phyloP scores from a whole-genome alignment of 441 rosid genomes.

The Eruca vesicaria region DNA sequence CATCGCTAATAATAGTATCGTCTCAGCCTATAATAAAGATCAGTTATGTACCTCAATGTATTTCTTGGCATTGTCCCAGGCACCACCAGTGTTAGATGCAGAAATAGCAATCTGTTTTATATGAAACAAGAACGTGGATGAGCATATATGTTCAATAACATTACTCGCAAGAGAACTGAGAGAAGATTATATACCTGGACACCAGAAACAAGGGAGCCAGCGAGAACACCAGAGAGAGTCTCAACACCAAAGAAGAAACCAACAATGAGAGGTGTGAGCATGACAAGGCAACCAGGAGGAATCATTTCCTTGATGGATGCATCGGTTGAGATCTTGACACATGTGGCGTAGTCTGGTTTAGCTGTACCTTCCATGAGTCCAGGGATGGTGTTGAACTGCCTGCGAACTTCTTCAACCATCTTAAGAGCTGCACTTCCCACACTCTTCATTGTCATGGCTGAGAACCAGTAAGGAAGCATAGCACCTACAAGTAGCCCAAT shows the following conservation, averaged over 20 bases:
- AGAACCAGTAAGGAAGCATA: no score
- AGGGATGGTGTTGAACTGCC: slow-evolving; percentile 71
- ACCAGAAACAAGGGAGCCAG: slow-evolving; percentile 72
- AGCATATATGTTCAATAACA: not conserved
- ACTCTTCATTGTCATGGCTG: no score
- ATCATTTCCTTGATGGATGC: slow-evolving; percentile 70
- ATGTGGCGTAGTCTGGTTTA: no score
- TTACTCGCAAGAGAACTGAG: not conserved
- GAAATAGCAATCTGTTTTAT: slow-evolving; percentile 63
- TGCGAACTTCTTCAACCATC: slow-evolving; percentile 78
- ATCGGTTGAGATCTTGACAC: slow-evolving; percentile 72
- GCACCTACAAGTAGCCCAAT: slow-evolving; percentile 71
- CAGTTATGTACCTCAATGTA: slow-evolving; percentile 53
- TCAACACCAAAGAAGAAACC: slow-evolving; percentile 68
- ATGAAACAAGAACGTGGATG: not conserved
- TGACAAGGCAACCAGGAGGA: slow-evolving; percentile 70
- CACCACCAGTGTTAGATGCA: slow-evolving; percentile 80
- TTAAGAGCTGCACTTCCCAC: no score
- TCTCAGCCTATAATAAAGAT: not conserved
- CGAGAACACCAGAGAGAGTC: slow-evolving; percentile 73
- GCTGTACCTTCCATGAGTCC: no score
- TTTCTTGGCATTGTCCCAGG: slow-evolving; percentile 77
- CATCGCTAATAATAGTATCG: not conserved
- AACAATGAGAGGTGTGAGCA: slow-evolving; percentile 68
- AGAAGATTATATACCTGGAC: slow-evolving; percentile 45